Conservation (phyloP, 495 filamentous ascomycete genomes). For the Aspergillus hancockii region DNA sequence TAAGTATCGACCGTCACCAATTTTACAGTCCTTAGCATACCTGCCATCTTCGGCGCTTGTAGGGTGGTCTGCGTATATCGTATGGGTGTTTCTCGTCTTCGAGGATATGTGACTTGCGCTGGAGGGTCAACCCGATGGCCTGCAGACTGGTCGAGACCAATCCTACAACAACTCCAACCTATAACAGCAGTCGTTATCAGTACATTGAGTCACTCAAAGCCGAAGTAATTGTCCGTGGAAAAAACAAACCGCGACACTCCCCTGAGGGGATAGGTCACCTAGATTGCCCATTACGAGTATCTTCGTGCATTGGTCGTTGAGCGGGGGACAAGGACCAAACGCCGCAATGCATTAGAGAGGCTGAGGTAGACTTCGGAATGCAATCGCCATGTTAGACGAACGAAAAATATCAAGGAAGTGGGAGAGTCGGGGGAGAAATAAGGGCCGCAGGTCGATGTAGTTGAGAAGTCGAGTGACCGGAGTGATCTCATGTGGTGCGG, state of each 20-base stretch:
- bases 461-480: background rate
- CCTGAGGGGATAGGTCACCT: slow-evolving; percentile 80
- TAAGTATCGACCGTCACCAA: slow-evolving; percentile 13
- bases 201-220: background rate
- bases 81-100: slow-evolving; percentile 90
- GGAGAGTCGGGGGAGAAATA: background rate
- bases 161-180: slow-evolving; percentile 93
- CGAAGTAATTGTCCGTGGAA: slow-evolving; percentile 9
- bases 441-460: background rate
- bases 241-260: slow-evolving; percentile 76
- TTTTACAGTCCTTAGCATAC: slow-evolving; percentile 26
- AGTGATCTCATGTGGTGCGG: slow-evolving; percentile 22
- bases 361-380: slow-evolving; percentile 20
- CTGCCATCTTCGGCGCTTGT: slow-evolving; percentile 94
- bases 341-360: slow-evolving; percentile 25
- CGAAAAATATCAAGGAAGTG: slow-evolving; percentile 8
- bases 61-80: slow-evolving; percentile 79
- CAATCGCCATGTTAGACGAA: slow-evolving; percentile 27
- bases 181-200: slow-evolving; percentile 17
- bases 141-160: slow-evolving; percentile 91
- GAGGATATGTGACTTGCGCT: slow-evolving; percentile 96
- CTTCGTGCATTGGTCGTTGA: slow-evolving; percentile 32
- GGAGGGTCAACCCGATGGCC: slow-evolving; percentile 92
- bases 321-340: slow-evolving; percentile 16
- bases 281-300: slow-evolving; percentile 66